A percentile compares a stretch with the other conserved stretches of the same genome.
phyloP scores from a whole-genome alignment of 2,329 filamentous ascomycete species.

The Fusarium tanahbumbuense region DNA sequence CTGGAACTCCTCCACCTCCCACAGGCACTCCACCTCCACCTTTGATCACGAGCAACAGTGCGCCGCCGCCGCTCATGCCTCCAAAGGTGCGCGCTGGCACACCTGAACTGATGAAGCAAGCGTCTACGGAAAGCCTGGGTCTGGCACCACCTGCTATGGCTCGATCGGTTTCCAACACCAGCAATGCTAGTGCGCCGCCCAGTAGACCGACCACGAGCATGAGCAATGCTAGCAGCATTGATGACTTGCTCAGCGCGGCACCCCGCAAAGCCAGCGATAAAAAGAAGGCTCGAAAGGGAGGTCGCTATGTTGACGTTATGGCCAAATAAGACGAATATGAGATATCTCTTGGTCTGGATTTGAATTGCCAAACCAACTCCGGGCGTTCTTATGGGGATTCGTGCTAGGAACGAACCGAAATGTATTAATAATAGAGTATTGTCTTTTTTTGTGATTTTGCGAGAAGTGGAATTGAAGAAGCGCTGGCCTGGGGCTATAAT shows the following conservation, averaged over 20 bases:
- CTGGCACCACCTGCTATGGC: slow-evolving; percentile 55
- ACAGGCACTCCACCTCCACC: slow-evolving; percentile 50
- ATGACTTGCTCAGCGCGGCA: slow-evolving; percentile 84
- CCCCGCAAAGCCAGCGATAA: slow-evolving; percentile 70
- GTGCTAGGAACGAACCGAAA: slow-evolving; percentile 31
- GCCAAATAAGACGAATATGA: slow-evolving; percentile 63
- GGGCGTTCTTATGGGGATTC: slow-evolving; percentile 39
- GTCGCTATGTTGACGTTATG: slow-evolving; percentile 97
- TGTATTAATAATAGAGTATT: slow-evolving; percentile 43
- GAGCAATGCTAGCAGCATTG: slow-evolving; percentile 93
- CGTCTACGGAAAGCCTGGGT: slow-evolving; percentile 54
- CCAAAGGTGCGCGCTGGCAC: slow-evolving; percentile 46
- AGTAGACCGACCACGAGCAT: slow-evolving; percentile 82
- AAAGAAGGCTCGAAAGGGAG: slow-evolving; percentile 82
- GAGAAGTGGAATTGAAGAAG: slow-evolving; percentile 14
- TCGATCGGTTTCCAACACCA: slow-evolving; percentile 62
- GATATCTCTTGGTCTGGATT: slow-evolving; percentile 7
- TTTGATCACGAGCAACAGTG: slow-evolving; percentile 48
- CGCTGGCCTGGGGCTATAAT: slow-evolving; percentile 29
- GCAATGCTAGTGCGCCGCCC: slow-evolving; percentile 64
- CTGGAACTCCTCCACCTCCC: slow-evolving; percentile 61
- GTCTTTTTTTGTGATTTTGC: slow-evolving; percentile 36
- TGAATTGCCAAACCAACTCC: slow-evolving; percentile 12
- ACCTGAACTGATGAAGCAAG: slow-evolving; percentile 50
- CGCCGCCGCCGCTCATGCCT: slow-evolving; percentile 49